Conservation (phyloP, 2,329 filamentous ascomycete species). For the Fusarium marasasianum region DNA sequence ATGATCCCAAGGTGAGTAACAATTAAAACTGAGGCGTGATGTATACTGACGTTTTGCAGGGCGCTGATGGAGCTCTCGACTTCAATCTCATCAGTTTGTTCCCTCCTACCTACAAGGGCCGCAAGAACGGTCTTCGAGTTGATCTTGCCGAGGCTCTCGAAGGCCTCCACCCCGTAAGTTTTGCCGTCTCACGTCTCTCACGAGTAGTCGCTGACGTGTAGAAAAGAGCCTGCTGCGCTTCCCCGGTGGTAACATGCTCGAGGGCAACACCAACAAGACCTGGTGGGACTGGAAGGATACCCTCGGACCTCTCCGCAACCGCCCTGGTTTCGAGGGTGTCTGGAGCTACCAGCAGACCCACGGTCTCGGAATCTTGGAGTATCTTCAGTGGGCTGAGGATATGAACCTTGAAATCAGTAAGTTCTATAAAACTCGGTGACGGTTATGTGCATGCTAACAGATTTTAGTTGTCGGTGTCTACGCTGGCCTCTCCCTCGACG, state of each 20-base stretch:
- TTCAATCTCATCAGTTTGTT: slow-evolving; percentile 69
- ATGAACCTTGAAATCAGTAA: slow-evolving; percentile 63
- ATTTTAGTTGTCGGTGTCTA: slow-evolving; percentile 63
- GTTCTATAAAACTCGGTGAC: fast-evolving
- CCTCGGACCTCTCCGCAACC: slow-evolving; percentile 61
- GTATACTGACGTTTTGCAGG: slow-evolving; percentile 31
- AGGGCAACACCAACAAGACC: slow-evolving; percentile 54
- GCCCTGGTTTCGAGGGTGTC: slow-evolving; percentile 64
- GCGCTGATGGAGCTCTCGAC: slow-evolving; percentile 56
- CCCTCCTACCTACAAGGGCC: slow-evolving; percentile 67
- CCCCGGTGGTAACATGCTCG: slow-evolving; percentile 72
- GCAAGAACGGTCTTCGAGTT: slow-evolving; percentile 65
- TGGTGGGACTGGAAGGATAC: slow-evolving; percentile 65
- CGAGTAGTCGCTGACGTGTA: background rate
- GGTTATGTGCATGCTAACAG: fast-evolving
- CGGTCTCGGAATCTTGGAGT: slow-evolving; percentile 70
- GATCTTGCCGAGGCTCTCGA: slow-evolving; percentile 65
- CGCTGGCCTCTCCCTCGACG: slow-evolving; percentile 64
- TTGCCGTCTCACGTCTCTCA: fast-evolving
- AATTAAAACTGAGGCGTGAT: fast-evolving
- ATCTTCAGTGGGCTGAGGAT: slow-evolving; percentile 69
- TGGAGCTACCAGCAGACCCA: slow-evolving; percentile 72
- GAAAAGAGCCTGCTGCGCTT: slow-evolving; percentile 66
- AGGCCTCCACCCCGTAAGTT: slow-evolving; percentile 58
- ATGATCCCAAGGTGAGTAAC: slow-evolving; percentile 49